Base-by-base conservation (phyloP, 2,329 filamentous ascomycete genomes). In the Botrytis fragariae region DNA sequence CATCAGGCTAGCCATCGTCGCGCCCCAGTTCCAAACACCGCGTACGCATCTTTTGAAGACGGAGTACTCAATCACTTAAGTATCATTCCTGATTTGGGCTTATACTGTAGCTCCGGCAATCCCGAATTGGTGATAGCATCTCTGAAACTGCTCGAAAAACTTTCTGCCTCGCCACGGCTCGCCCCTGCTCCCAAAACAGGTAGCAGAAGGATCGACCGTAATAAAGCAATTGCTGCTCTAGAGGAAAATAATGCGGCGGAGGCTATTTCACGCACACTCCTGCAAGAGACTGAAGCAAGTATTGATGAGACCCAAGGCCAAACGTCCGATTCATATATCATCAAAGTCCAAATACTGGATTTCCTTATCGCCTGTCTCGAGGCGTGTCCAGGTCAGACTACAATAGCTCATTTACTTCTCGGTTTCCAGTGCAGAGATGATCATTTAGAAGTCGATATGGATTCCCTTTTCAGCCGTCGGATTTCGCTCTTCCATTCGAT, bases 11-110 rank as follows among this genome's bases (percentile, higher is more conserved):
- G 86, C 42, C 84, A 87, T 65, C 87, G 89, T 69, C 86, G 88
- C 42, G 83, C 86, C 14, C 86, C 88, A 6, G 91, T 96, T 35
- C 88, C 91, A 0, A 94, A 93, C 77, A 88, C 92, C 9, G 90
- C 93, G 0, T 92, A 95, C 77, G 87, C 92, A n/a, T 95, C 92
- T 0, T 95, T 99, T 78, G 95, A 98, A 80, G 97, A 99, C 79
- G 94, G 93, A 12, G 86, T 99, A 32, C 86, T 97, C 57, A 94
- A 91, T 73, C 92, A 96, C 78, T 84, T 99, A 42, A 86, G 88
- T 60, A 84, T 97, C 10, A 88, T 98, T 59, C 91, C 94, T 5
- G 91, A 96, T 77, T 85, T 99, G 37, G 95, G 95, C 44, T 88
- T 93, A 45, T 98, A 96, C 81, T 95, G 94, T 78, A 93, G 94